Evolutionary conservation across 345 rosid genomes (phyloP), one percentile per base, ranked within the genome.

Genomic region (Citrus trifoliata): DNA sequence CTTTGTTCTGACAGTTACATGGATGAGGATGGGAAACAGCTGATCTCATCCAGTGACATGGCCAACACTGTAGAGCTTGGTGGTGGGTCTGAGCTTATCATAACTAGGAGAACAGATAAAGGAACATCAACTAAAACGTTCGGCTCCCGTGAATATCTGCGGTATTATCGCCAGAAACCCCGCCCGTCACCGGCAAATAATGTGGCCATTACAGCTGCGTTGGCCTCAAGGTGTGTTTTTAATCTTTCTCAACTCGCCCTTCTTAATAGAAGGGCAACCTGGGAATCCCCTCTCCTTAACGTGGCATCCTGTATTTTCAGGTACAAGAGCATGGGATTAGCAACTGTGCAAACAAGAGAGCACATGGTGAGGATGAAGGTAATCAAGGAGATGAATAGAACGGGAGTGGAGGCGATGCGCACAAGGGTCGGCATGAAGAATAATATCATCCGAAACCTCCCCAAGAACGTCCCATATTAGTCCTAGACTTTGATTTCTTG

Each of bases 141-240:
- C 10, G 99, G 98, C 33, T 96, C 97, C 55, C 93, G 98, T 56
- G 98, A 93, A 80, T 94, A 82, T 83, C 75, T 90, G 86, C 94
- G 95, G 42, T 96, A 90, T 74, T 96, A 96, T 73, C 93, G 90
- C 71, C 99, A 96, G 85, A 93, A 92, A 84, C 98, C 99, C 4
- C 98, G 87, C 22, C 98, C 97, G 70, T 83, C 95, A 33, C 88
- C 92, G 2, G 83, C 83, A 24, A 72, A 85, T 84, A 73, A 82
- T 75, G 78, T 64, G 63, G 95, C 92, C 72, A 84, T 91, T 37
- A 63, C 90, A 32, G 90, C 94, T 51, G 88, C 96, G 19, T 69
- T 96, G 69, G 90, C 98, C 30, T 88, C 98, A 35, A 88, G 97
- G 97, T 94, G 59, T 66, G 76, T 80, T 65, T 55, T 25, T 61